Conservation (phyloP, 495 filamentous ascomycete species). For the Aspergillus sclerotioniger region DNA sequence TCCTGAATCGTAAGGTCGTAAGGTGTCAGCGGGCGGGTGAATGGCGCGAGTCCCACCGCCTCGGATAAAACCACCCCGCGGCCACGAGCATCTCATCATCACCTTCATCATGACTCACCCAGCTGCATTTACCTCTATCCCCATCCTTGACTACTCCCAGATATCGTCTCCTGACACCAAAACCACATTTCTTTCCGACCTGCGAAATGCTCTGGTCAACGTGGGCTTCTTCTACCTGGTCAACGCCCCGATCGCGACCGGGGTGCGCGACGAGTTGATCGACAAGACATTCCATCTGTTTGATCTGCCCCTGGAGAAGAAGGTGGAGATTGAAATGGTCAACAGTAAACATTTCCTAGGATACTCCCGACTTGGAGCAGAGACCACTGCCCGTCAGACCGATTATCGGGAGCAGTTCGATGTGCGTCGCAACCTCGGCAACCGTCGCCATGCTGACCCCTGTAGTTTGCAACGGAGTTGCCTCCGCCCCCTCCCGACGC, state of each 20-base stretch:
- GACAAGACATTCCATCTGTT: slow-evolving; percentile 72
- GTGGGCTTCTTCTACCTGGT: slow-evolving; percentile 92
- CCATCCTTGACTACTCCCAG: slow-evolving; percentile 74
- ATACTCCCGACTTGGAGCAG: slow-evolving; percentile 48
- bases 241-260: slow-evolving; percentile 72
- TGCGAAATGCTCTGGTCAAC: slow-evolving; percentile 80
- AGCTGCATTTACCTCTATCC: slow-evolving; percentile 65
- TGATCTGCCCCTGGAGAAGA: slow-evolving; percentile 76
- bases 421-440: slow-evolving; percentile 51
- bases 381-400: slow-evolving; percentile 42
- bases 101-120: not conserved
- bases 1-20: too few relatives aligned
- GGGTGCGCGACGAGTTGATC: slow-evolving; percentile 66
- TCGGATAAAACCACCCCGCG: not conserved
- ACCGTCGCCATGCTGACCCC: not conserved
- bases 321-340: slow-evolving; percentile 87
- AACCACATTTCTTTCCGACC: slow-evolving; percentile 64
- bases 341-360: slow-evolving; percentile 65
- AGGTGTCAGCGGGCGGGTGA: too few relatives aligned
- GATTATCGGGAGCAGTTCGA: slow-evolving; percentile 83
- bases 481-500: slow-evolving; percentile 58
- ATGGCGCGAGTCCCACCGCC: too few relatives aligned
- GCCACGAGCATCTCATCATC: not conserved
- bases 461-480: slow-evolving; percentile 58
- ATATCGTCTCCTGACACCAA: slow-evolving; percentile 66